A percentile compares a stretch with the other conserved stretches of the same genome.
Evolutionary conservation across 495 filamentous ascomycete genomes (phyloP).

Genomic region (Amphirosellinia nigrospora): DNA sequence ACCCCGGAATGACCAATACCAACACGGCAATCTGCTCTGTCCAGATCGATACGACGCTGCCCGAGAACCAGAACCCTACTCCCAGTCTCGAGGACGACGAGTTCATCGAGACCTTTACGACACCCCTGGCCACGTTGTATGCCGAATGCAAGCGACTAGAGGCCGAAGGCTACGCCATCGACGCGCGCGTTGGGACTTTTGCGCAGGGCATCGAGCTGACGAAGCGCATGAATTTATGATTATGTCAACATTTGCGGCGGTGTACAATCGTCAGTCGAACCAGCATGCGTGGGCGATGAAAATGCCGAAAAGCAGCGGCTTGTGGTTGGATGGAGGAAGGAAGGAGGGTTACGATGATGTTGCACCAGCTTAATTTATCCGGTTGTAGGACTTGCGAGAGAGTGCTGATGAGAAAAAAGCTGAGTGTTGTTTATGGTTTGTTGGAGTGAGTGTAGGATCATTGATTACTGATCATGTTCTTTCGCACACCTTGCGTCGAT

Average conservation of each 20-base stretch:
- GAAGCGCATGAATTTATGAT: conserved; percentile 54
- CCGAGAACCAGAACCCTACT: conserved; percentile 69
- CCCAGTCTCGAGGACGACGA: conserved; percentile 86
- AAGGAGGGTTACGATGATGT: too few relatives aligned
- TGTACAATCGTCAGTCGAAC: not conserved
- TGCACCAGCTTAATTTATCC: too few relatives aligned
- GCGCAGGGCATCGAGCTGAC: conserved; percentile 87
- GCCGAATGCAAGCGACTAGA: conserved; percentile 72
- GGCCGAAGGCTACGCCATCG: conserved; percentile 78
- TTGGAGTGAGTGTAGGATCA: not conserved
- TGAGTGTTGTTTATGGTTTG: not conserved
- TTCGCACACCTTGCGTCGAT: not conserved
- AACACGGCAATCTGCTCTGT: conserved; percentile 86
- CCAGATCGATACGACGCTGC: conserved; percentile 72
- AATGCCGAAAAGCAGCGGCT: not conserved
- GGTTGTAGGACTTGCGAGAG: too few relatives aligned
- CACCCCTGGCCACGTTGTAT: conserved; percentile 70
- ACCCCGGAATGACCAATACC: conserved; percentile 85
- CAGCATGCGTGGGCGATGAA: not conserved
- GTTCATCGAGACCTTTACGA: conserved; percentile 85
- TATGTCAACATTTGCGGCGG: not conserved
- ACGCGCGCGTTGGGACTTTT: conserved; percentile 82
- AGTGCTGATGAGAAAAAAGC: too few relatives aligned
- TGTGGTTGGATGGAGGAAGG: not conserved
- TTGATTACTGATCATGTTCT: conserved; percentile 3